These are phyloP conservation scores for Penicillium decumbens DNA, from an alignment of 2,329 filamentous ascomycete genomes.

Conservation along the genomic window DNA sequence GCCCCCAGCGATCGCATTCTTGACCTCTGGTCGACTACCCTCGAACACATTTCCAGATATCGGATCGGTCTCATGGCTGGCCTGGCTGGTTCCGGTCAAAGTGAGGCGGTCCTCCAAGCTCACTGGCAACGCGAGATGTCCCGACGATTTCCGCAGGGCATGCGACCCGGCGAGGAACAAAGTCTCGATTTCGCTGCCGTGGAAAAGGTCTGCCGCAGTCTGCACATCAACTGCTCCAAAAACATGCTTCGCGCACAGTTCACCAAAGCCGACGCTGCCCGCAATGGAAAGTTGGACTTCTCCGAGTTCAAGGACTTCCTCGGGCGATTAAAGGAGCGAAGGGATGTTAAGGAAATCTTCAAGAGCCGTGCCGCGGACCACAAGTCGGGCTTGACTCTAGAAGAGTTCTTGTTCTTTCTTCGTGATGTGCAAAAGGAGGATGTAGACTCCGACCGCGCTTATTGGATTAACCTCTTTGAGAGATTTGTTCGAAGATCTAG, in stretches of 20 bases:
- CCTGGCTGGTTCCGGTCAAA: constrained; percentile 68
- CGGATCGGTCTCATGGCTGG: constrained; percentile 87
- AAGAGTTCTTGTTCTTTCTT: constrained; percentile 73
- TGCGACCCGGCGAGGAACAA: constrained; percentile 55
- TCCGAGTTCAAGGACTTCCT: constrained; percentile 80
- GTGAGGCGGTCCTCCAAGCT: constrained; percentile 71
- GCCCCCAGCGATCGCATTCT: constrained; percentile 69
- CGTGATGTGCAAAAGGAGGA: constrained; percentile 70
- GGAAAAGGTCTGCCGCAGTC: constrained; percentile 75
- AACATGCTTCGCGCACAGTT: constrained; percentile 71
- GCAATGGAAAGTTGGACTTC: constrained; percentile 66
- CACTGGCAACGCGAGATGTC: constrained; percentile 86
- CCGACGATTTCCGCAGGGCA: constrained; percentile 53
- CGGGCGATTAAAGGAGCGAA: constrained; percentile 72
- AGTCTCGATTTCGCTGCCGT: constrained; percentile 73
- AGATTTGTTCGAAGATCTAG: constrained; percentile 61
- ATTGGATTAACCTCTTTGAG: constrained; percentile 70
- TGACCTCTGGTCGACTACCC: constrained; percentile 73
- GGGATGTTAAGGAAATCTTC: constrained; percentile 74
- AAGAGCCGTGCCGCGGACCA: constrained; percentile 55
- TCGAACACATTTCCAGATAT: constrained; percentile 79
- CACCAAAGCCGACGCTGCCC: constrained; percentile 62
- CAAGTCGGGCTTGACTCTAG: constrained; percentile 62
- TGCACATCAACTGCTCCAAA: constrained; percentile 86
- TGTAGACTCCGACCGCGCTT: constrained; percentile 58